Base-by-base conservation (phyloP, 228 moss, liverwort and hornwort genomes). In the Sphagnum fallax region DNA sequence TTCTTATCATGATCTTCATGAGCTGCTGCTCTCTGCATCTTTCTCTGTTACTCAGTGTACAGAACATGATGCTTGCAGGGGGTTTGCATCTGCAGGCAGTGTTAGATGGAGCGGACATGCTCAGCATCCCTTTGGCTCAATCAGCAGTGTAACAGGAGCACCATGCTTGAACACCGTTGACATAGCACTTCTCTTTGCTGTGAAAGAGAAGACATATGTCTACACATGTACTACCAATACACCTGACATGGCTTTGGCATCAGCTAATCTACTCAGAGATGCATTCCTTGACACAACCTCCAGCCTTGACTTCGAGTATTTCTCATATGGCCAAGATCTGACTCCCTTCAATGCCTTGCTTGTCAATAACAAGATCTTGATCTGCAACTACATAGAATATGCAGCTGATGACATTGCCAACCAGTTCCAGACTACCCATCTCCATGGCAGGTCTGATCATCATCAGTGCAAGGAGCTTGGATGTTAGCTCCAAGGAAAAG, bases 341-440 rank as follows among this genome's bases (percentile, higher is more conserved):
- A 32, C 80, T 4, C 75, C 90, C 50, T 95, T 84, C 78, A 87
- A 87, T 74, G 58, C 71, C 47, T 58, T 61, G 2, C 66, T 90
- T 4, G 80, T 90, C 18, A 78, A 76, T 49, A 81, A 79, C 49
- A 92, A 84, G 71, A 85, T 95, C 47, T 70, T 95, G 2, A 87
- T 92, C 10, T 95, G 95, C 79, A 95, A 92, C 49, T 95, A 82
- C 71, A 81, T 85, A 50, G 81, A 81, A 63, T 85, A 85, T 14
- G 81, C 71, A 52, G 76, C 85, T 6, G 81, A 81, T 64, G 85
- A 79, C 0, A 71, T 72, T 48, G 69, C 74, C 0, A 78, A 79
- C 12, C 85, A 85, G 62, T 72, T 85, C 51, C 74, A 85, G 68
- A 78, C 78, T 69, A 79, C 85, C 32, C 48, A 47, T 85, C 13